A percentile compares a stretch with the other conserved stretches of the same genome.
Conservation (phyloP, 2,329 filamentous ascomycete genomes). For the Pseudomassariella vexata region DNA sequence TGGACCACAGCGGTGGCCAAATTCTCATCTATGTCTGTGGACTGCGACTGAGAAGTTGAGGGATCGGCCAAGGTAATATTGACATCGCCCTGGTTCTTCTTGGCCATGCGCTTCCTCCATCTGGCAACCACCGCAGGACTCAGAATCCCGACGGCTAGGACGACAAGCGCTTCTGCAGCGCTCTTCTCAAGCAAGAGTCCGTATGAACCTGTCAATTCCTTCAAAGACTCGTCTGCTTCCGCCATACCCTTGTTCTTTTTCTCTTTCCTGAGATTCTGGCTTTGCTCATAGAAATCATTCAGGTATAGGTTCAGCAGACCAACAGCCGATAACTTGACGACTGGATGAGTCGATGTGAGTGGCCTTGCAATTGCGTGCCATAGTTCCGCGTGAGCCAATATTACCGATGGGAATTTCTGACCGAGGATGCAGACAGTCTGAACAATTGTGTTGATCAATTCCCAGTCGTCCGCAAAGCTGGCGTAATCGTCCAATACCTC, state of each 20-base stretch:
- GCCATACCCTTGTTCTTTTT: constrained; percentile 44
- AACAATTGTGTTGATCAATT: constrained; percentile 69
- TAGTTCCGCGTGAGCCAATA: constrained; percentile 59
- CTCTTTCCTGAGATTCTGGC: no score
- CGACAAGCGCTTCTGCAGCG: constrained; percentile 55
- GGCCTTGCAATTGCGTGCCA: constrained; percentile 67
- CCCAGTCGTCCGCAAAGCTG: constrained; percentile 52
- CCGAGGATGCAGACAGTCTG: constrained; percentile 63
- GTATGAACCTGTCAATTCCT: constrained; percentile 62
- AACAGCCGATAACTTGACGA: constrained; percentile 72
- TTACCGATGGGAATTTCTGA: constrained; percentile 56
- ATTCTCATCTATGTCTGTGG: constrained; percentile 55
- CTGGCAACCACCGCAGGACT: constrained; percentile 31
- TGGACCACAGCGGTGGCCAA: constrained; percentile 75
- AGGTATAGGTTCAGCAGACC: constrained; percentile 73
- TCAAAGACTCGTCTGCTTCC: no score
- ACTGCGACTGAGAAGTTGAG: constrained; percentile 2
- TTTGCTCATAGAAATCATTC: constrained; percentile 66
- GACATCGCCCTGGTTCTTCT: constrained; percentile 7
- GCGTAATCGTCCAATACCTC: constrained; percentile 50
- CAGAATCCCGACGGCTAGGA: constrained; percentile 19
- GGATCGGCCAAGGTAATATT: constrained; percentile 7
- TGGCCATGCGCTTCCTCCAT: constrained; percentile 22
- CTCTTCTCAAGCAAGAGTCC: constrained; percentile 63
- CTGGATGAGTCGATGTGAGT: constrained; percentile 64